phyloP scores from a whole-genome alignment of 2,329 filamentous ascomycete genomes.

The Lasiodiplodia sp. region DNA sequence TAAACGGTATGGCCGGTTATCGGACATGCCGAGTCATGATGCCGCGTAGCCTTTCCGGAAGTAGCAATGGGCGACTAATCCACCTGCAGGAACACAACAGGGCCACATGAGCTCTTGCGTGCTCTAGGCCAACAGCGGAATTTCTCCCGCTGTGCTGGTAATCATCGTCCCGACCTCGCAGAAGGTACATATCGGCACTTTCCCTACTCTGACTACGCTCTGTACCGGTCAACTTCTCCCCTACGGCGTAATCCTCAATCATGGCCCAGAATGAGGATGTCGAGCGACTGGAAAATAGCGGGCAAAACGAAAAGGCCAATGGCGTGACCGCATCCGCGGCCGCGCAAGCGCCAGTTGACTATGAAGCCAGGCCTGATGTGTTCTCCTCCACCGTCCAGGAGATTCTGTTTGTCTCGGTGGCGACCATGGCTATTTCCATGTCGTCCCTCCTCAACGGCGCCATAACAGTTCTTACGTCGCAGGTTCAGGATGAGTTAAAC shows the following conservation, averaged over 20 bases:
- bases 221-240: background rate
- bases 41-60: slow-evolving; percentile 4
- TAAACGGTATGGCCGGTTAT: background rate
- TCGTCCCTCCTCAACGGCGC: slow-evolving; percentile 66
- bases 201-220: background rate
- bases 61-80: background rate
- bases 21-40: slow-evolving; percentile 25
- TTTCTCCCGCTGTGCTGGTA: slow-evolving; percentile 6
- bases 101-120: background rate
- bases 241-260: background rate
- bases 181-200: slow-evolving; percentile 6
- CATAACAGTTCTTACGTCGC: slow-evolving; percentile 68
- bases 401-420: slow-evolving; percentile 69
- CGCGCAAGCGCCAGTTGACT: background rate
- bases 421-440: slow-evolving; percentile 72
- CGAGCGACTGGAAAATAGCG: background rate
- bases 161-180: slow-evolving; percentile 17
- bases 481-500: slow-evolving; percentile 64
- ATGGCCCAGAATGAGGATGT: slow-evolving; percentile 15
- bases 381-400: slow-evolving; percentile 70
- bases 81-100: background rate
- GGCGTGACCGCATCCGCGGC: background rate
- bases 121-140: slow-evolving; percentile 1
- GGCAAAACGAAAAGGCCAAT: slow-evolving; percentile 1
- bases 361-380: slow-evolving; percentile 57